phyloP scores from a whole-genome alignment of 371 early-diverging fungal genomes.

The Lichtheimia ramosa region DNA sequence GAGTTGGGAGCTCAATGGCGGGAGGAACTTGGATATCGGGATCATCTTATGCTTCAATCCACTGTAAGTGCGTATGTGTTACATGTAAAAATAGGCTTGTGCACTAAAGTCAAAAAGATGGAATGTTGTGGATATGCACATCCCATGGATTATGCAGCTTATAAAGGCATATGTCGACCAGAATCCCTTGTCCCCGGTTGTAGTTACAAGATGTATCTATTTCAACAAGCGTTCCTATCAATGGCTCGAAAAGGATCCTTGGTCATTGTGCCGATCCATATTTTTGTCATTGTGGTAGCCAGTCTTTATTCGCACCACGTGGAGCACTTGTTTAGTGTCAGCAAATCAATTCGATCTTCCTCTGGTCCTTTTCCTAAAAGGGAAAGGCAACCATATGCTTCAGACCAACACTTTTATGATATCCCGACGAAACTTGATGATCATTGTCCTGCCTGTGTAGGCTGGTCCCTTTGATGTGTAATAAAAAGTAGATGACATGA shows the following conservation, averaged over 20 bases:
- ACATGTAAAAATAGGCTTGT: constrained; percentile 2
- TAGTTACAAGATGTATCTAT: constrained; percentile 23
- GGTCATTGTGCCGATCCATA: constrained; percentile 23
- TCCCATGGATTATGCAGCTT: constrained; percentile 34
- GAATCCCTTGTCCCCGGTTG: constrained; percentile 37
- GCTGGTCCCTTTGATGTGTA: too few species aligned
- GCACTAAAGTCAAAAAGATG: too few species aligned
- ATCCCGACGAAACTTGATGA: too few species aligned
- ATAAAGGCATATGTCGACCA: constrained; percentile 21
- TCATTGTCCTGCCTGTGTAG: too few species aligned
- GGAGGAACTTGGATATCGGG: neutral
- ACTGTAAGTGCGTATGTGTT: constrained; percentile 2
- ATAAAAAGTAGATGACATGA: too few species aligned
- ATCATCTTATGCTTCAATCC: neutral
- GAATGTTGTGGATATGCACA: constrained; percentile 34
- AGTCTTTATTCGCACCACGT: constrained; percentile 24
- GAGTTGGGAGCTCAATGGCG: neutral
- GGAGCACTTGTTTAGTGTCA: constrained; percentile 17
- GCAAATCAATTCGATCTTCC: neutral
- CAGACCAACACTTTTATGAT: too few species aligned
- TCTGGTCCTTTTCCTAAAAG: too few species aligned
- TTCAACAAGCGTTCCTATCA: constrained; percentile 22
- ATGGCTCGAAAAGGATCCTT: constrained; percentile 20
- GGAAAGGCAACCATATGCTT: too few species aligned
- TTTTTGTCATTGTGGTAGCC: constrained; percentile 20